phyloP scores from a whole-genome alignment of 108 stramenopile species.

The Skeletonema grethae region DNA sequence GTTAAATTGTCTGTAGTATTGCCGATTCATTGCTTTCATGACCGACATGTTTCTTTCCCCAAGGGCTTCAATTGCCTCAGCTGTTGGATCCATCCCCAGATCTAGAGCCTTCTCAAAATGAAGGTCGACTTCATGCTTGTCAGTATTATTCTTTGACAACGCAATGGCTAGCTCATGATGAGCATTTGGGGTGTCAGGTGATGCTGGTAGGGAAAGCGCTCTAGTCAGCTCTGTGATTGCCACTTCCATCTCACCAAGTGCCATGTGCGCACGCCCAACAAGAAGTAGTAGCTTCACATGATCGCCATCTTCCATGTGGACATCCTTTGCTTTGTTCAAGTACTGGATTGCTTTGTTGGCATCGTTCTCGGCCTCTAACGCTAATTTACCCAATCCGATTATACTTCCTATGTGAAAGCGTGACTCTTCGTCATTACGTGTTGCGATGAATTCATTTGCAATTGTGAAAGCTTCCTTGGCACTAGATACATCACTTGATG shows the following conservation, averaged over 20 bases:
- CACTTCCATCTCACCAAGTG: slow-evolving; percentile 33
- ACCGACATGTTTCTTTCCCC: slow-evolving; percentile 49
- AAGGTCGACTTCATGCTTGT: slow-evolving; percentile 37
- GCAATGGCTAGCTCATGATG: slow-evolving; percentile 48
- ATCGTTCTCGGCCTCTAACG: slow-evolving; percentile 33
- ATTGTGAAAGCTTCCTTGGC: slow-evolving; percentile 30
- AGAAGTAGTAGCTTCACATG: slow-evolving; percentile 37
- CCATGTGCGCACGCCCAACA: slow-evolving; percentile 25
- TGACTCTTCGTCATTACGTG: slow-evolving; percentile 38
- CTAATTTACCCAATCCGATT: slow-evolving; percentile 39
- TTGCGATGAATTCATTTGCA: slow-evolving; percentile 42
- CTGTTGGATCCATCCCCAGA: slow-evolving; percentile 43
- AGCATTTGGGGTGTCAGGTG: slow-evolving; percentile 24
- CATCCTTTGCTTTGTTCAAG: slow-evolving; percentile 35
- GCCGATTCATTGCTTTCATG: slow-evolving; percentile 42
- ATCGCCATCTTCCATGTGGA: slow-evolving; percentile 38
- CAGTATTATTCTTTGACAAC: slow-evolving; percentile 26
- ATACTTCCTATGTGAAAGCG: slow-evolving; percentile 41
- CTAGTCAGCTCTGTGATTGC: slow-evolving; percentile 43
- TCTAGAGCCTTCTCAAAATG: slow-evolving; percentile 50
- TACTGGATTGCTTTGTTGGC: slow-evolving; percentile 23
- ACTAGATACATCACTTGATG: slow-evolving; percentile 20
- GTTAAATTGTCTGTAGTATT: slow-evolving; percentile 32
- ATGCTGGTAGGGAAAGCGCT: slow-evolving; percentile 38
- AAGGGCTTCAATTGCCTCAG: slow-evolving; percentile 46